phyloP scores from a whole-genome alignment of 2,329 filamentous ascomycete species.

The Paraphoma chrysanthemicola region DNA sequence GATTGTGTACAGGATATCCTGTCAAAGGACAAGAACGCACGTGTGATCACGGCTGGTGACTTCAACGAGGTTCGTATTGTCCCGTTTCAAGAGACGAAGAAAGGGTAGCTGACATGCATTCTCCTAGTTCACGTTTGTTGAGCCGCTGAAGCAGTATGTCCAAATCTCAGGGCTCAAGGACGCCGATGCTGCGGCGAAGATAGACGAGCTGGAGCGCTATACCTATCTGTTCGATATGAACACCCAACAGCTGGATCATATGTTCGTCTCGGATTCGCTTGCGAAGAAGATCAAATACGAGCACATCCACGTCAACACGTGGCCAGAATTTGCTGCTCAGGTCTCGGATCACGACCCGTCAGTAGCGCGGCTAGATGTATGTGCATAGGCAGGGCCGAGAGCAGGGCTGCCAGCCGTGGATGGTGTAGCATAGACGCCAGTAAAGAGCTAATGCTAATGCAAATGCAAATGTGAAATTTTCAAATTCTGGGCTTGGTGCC shows the following conservation, averaged over 20 bases:
- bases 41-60: constrained; percentile 69
- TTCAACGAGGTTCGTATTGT: constrained; percentile 65
- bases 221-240: constrained; percentile 76
- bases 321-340: constrained; percentile 64
- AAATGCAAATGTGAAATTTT: not conserved
- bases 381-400: constrained; percentile 39
- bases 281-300: constrained; percentile 59
- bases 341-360: constrained; percentile 75
- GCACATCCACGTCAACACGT: constrained; percentile 76
- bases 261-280: constrained; percentile 67
- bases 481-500: not conserved
- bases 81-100: not conserved
- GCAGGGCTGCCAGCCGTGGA: not conserved
- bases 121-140: constrained; percentile 63
- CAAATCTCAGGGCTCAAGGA: constrained; percentile 64
- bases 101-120: not conserved
- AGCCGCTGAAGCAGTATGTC: constrained; percentile 64
- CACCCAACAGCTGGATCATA: constrained; percentile 73
- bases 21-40: constrained; percentile 61
- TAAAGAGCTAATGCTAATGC: not conserved
- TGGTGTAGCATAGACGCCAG: not conserved
- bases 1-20: constrained; percentile 56
- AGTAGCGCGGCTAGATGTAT: constrained; percentile 69
- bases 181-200: constrained; percentile 65
- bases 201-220: constrained; percentile 67